Conservation (phyloP, 2,329 filamentous ascomycete genomes). For the Colletotrichum salicis region DNA sequence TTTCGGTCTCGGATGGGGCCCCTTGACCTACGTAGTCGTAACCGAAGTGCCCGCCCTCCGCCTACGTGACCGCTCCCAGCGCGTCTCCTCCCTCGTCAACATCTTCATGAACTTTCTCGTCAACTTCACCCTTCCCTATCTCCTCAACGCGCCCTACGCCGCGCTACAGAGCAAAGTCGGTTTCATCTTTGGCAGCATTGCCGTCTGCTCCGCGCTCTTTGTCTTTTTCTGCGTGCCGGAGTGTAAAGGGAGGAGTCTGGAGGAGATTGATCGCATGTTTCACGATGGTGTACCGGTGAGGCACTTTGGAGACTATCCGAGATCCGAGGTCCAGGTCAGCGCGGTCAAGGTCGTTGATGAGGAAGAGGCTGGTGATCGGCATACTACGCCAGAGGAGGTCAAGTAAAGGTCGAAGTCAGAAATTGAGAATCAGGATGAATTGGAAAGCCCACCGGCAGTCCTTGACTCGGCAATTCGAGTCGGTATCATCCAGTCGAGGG, state of each 20-base stretch:
- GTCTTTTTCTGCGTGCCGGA: constrained; percentile 38
- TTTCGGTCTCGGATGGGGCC: constrained; percentile 48
- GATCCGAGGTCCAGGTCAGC: not conserved
- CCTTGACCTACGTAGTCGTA: constrained; percentile 47
- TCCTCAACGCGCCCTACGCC: constrained; percentile 35
- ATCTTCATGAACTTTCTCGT: constrained; percentile 37
- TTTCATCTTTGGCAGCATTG: constrained; percentile 37
- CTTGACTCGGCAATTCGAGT: too few relatives aligned
- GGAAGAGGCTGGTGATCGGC: constrained; percentile 12
- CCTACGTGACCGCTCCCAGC: constrained; percentile 25
- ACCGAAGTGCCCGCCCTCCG: constrained; percentile 45
- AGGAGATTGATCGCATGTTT: constrained; percentile 41
- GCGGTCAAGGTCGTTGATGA: constrained; percentile 7
- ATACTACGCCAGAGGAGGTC: not conserved
- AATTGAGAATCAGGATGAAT: not conserved
- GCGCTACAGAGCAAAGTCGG: constrained; percentile 35
- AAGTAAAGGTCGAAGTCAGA: not conserved
- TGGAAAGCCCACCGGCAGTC: not conserved
- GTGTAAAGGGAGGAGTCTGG: constrained; percentile 40
- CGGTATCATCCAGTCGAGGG: too few relatives aligned
- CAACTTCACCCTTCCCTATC: constrained; percentile 37
- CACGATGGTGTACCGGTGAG: constrained; percentile 34
- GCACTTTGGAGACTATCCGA: constrained; percentile 37
- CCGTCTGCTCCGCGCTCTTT: constrained; percentile 35
- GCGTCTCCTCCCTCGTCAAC: constrained; percentile 35